A percentile compares a stretch with the other conserved stretches of the same genome.
phyloP scores from a whole-genome alignment of 768 basidiomycete species.

The Tulasnella sp. region DNA sequence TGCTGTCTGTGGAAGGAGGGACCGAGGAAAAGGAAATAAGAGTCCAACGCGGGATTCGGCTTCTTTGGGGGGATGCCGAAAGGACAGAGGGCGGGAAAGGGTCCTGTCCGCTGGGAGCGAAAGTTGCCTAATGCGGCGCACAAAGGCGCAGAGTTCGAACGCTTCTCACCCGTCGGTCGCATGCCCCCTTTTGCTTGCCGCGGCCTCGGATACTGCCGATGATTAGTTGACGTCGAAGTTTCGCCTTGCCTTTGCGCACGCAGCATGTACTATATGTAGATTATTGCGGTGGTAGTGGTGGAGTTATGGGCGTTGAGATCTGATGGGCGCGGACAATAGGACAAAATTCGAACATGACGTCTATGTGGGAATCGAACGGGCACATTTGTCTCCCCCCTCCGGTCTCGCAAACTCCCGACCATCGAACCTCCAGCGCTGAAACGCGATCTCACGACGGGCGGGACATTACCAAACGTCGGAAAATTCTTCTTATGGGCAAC shows the following conservation, averaged over 20 bases:
- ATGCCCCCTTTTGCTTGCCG: background rate
- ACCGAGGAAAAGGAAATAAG: background rate
- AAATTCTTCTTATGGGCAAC: background rate
- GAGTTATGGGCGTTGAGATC: no score
- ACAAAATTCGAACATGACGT: no score
- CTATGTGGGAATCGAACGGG: no score
- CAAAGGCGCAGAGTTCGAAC: background rate
- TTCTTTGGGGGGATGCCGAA: background rate
- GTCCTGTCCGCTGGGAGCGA: background rate
- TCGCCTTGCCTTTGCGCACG: background rate
- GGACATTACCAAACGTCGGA: background rate
- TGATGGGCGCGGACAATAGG: no score
- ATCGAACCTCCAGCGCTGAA: no score
- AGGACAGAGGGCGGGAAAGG: constrained; percentile 2
- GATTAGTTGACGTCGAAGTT: background rate
- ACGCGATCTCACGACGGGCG: background rate
- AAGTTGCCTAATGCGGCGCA: background rate
- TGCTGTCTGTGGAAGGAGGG: background rate
- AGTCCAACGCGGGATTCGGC: no score
- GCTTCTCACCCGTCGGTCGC: constrained; percentile 9
- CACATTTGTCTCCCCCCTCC: no score
- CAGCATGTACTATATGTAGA: background rate
- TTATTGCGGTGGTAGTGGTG: no score
- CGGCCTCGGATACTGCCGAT: constrained; percentile 3
- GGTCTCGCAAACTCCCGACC: no score